Conservation (phyloP, 73 alveolate species). For the Paramecium octaurelia region DNA sequence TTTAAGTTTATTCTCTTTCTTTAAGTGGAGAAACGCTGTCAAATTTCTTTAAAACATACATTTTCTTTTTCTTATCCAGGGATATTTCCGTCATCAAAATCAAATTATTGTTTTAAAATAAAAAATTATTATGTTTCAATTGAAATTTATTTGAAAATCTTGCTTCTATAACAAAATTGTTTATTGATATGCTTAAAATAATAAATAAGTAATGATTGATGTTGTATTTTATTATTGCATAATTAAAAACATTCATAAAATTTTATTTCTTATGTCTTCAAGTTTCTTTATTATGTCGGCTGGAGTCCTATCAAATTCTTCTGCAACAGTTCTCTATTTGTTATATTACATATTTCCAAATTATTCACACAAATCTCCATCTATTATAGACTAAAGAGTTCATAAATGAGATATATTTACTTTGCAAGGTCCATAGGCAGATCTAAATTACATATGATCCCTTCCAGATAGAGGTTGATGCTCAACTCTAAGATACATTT, state of each 20-base stretch:
- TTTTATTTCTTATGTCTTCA: constrained; percentile 87
- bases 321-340: constrained; percentile 89
- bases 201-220: not conserved
- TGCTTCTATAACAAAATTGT: not conserved
- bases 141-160: not conserved
- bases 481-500: constrained; percentile 97
- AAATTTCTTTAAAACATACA: not conserved
- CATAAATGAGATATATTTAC: constrained; percentile 57
- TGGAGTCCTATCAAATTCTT: constrained; percentile 91
- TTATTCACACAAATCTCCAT: constrained; percentile 98
- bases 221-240: not conserved
- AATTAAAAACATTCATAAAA: constrained; percentile 47
- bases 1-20: not conserved
- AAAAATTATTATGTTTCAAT: not conserved
- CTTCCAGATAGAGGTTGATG: constrained; percentile 97
- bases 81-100: not conserved
- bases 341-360: constrained; percentile 74
- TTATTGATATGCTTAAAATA: not conserved
- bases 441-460: constrained; percentile 96
- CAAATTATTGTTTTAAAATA: not conserved
- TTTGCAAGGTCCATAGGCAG: constrained; percentile 89
- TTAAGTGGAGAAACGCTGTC: not conserved
- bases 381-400: constrained; percentile 75
- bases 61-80: not conserved
- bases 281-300: constrained; percentile 91